These are phyloP conservation scores for Paxillus ammoniavirescens DNA, from an alignment of 768 basidiomycete genomes.

Conservation along the genomic window DNA sequence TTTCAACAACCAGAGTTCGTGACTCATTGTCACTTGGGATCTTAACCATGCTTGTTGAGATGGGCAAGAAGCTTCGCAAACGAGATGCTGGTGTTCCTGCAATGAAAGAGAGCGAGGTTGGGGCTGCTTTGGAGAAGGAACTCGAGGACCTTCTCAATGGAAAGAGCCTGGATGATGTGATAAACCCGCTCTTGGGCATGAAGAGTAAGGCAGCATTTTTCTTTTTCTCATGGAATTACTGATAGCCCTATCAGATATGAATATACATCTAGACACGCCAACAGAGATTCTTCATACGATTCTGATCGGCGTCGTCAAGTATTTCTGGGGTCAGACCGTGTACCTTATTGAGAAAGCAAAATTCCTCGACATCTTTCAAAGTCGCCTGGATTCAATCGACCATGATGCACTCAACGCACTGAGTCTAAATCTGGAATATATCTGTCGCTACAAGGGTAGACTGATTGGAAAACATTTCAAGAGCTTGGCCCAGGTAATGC, in stretches of 20 bases:
- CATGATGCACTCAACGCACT: slow-evolving; percentile 15
- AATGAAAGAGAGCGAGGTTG: too few species aligned
- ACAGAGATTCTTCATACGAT: too few species aligned
- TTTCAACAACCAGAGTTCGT: too few species aligned
- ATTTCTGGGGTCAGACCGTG: slow-evolving; percentile 22
- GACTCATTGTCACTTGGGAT: too few species aligned
- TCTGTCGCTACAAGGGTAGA: slow-evolving; percentile 11
- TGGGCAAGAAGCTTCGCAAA: too few species aligned
- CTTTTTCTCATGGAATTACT: slow-evolving; percentile 30
- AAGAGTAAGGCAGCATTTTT: slow-evolving; percentile 21
- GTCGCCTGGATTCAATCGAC: slow-evolving; percentile 20
- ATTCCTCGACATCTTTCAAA: slow-evolving; percentile 16
- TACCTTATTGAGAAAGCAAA: slow-evolving; percentile 18
- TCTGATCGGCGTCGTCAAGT: slow-evolving; percentile 14
- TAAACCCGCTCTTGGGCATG: slow-evolving; percentile 5
- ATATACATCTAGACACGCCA: too few species aligned
- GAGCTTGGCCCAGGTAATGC: slow-evolving; percentile 26
- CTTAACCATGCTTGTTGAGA: too few species aligned
- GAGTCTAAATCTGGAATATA: slow-evolving; percentile 16
- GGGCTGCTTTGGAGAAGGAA: background rate
- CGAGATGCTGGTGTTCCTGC: too few species aligned
- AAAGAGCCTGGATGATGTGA: background rate
- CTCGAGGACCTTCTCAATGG: background rate
- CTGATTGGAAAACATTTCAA: slow-evolving; percentile 25
- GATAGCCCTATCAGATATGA: too few species aligned